These are phyloP conservation scores for Vitis hybrid DNA, from an alignment of 177 flowering plant species.

Conservation along the genomic window DNA sequence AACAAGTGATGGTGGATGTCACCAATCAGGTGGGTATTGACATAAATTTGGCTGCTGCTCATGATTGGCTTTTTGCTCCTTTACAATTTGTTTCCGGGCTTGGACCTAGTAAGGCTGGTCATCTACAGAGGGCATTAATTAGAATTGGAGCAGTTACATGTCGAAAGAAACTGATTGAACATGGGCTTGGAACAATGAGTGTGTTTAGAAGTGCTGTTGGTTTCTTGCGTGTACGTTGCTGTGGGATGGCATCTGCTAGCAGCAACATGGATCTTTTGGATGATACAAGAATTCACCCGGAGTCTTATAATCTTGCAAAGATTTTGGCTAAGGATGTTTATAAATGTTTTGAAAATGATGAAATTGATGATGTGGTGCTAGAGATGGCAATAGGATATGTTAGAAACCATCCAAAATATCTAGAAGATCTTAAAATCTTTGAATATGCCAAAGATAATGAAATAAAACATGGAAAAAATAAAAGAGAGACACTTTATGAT, in stretches of 20 bases:
- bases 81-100: constrained; percentile 88
- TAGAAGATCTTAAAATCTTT: constrained; percentile 48
- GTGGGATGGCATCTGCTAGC: constrained; percentile 80
- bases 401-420: constrained; percentile 59
- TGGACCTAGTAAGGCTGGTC: constrained; percentile 94
- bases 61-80: constrained; percentile 96
- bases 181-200: constrained; percentile 67
- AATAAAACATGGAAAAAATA: constrained; percentile 36
- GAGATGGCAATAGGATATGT: constrained; percentile 91
- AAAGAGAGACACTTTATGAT: constrained; percentile 63
- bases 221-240: constrained; percentile 84
- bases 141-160: constrained; percentile 72
- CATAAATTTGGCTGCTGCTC: constrained; percentile 80
- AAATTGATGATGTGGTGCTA: constrained; percentile 67
- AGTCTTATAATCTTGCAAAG: constrained; percentile 85
- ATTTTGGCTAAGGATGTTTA: constrained; percentile 81
- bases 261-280: constrained; percentile 80
- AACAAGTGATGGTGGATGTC: constrained; percentile 92
- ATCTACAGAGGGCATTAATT: constrained; percentile 75
- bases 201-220: constrained; percentile 90
- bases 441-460: constrained; percentile 39
- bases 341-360: constrained; percentile 45
- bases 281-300: constrained; percentile 97
- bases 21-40: constrained; percentile 95
- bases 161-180: constrained; percentile 65